Percentiles rank a stretch among this genome's conserved stretches.
These are phyloP conservation scores for Microstroma glucosiphilum DNA, from an alignment of 1,284 basidiomycete species.

Conservation along the genomic window DNA sequence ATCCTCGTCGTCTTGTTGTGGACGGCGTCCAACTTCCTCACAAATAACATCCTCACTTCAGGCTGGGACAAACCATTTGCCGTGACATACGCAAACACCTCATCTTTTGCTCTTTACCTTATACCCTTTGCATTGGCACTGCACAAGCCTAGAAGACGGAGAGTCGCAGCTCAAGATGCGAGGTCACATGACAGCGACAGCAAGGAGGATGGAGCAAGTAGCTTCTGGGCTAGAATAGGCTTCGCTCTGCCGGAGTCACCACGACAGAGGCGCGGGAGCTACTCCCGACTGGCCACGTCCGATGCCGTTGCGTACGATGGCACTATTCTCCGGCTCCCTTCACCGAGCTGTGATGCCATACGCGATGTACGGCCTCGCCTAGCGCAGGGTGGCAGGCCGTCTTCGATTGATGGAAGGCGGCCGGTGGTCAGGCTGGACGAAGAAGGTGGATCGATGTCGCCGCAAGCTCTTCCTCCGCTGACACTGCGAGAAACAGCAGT, in stretches of 20 bases:
- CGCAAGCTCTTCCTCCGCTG: slow-evolving; percentile 30
- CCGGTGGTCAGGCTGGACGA: slow-evolving; percentile 19
- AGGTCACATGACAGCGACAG: not conserved
- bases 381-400: slow-evolving; percentile 17
- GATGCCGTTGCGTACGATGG: not conserved
- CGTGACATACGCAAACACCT: slow-evolving; percentile 78
- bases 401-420: slow-evolving; percentile 43
- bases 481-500: slow-evolving; percentile 38
- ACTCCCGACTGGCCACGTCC: not conserved
- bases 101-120: slow-evolving; percentile 82
- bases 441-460: not conserved
- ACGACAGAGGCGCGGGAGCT: not conserved
- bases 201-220: not conserved
- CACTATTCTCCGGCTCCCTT: not conserved
- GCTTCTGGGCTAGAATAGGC: slow-evolving; percentile 6
- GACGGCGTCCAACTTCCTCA: slow-evolving; percentile 55
- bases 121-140: slow-evolving; percentile 61
- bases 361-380: not conserved
- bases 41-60: slow-evolving; percentile 38
- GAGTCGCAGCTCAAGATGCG: not conserved
- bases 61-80: slow-evolving; percentile 51
- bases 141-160: not conserved
- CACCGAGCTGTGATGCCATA: not conserved
- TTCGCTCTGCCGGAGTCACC: not conserved
- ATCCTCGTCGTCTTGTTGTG: slow-evolving; percentile 75